Evolutionary conservation across 2,329 filamentous ascomycete species (phyloP).

Genomic region (Clarireedia hainanense): DNA sequence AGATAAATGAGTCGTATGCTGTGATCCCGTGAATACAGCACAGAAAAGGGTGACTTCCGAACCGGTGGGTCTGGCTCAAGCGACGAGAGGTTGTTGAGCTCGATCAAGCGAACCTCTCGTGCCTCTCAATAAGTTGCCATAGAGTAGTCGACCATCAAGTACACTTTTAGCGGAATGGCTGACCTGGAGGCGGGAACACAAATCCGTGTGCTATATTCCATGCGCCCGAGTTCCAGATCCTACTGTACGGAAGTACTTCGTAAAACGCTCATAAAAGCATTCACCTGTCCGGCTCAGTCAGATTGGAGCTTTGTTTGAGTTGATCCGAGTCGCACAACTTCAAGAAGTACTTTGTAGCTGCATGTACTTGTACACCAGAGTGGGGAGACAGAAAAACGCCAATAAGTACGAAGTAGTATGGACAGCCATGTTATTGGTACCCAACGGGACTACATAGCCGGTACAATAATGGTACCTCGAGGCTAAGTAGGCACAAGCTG

Average conservation of each 20-base stretch:
- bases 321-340: neutral
- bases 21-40: conserved; percentile 5
- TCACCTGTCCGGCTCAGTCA: neutral
- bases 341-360: neutral
- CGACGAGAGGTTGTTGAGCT: neutral
- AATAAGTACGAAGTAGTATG: neutral
- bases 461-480: neutral
- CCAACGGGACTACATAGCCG: neutral
- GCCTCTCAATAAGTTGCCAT: no score
- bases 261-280: neutral
- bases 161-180: no score
- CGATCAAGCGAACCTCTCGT: neutral
- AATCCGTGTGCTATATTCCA: neutral
- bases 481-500: neutral
- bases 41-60: neutral
- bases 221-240: neutral
- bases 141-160: no score
- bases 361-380: no score
- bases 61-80: neutral
- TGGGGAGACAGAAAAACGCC: neutral
- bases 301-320: neutral
- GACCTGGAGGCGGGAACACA: no score
- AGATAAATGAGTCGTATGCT: conserved; percentile 1
- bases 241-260: no score
- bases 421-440: neutral